These are phyloP conservation scores for Aspergillus uvarum DNA, from an alignment of 2,329 filamentous ascomycete species.

Conservation along the genomic window DNA sequence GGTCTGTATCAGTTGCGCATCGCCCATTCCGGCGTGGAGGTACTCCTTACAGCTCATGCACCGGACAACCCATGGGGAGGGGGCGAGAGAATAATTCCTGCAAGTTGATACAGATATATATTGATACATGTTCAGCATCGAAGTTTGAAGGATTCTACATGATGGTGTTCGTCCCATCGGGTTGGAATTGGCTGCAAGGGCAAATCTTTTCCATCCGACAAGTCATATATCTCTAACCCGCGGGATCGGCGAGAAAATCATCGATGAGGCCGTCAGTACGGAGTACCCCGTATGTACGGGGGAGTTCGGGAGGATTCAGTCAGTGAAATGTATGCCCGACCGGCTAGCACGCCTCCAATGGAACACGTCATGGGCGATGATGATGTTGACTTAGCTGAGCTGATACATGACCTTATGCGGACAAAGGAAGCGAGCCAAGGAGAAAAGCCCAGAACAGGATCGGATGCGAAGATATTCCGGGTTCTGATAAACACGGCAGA, in stretches of 20 bases:
- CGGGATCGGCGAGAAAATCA: not conserved
- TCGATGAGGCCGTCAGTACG: not conserved
- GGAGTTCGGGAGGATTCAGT: not conserved
- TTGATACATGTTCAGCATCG: not conserved
- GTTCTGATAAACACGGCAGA: no score
- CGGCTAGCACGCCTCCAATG: not conserved
- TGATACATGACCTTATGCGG: not conserved
- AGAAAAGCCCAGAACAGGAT: not conserved
- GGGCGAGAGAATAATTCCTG: not conserved
- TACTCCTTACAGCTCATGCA: slow-evolving; percentile 2
- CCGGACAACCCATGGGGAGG: not conserved
- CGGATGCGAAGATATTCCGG: not conserved
- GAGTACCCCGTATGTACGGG: not conserved
- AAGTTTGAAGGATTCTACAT: not conserved
- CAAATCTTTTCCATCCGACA: not conserved
- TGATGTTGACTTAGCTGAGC: no score
- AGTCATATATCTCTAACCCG: not conserved
- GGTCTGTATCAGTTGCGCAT: not conserved
- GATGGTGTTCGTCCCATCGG: not conserved
- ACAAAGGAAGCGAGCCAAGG: slow-evolving; percentile 1
- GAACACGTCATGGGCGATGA: not conserved
- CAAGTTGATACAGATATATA: not conserved
- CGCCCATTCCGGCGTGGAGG: not conserved
- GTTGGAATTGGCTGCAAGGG: not conserved
- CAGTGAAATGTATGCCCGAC: slow-evolving; percentile 1